A percentile compares a stretch with the other conserved stretches of the same genome.
These are phyloP conservation scores for Candida adriatica DNA, from an alignment of 805 yeast species.

Conservation along the genomic window DNA sequence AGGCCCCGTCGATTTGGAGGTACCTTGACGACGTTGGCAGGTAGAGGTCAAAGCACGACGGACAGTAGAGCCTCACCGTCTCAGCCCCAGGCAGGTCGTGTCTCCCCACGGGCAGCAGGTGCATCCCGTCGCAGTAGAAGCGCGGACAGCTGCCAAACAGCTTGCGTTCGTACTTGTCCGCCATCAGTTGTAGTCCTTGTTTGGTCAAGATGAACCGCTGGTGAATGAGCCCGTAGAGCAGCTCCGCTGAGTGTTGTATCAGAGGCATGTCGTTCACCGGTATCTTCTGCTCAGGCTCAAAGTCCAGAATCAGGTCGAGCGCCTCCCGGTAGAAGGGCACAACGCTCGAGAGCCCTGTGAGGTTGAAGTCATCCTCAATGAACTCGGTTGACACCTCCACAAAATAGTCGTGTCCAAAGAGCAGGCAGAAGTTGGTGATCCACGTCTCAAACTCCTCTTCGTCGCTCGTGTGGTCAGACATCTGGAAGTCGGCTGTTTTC, in stretches of 20 bases:
- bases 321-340: constrained; percentile 93
- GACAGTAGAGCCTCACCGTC: constrained; percentile 89
- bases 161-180: constrained; percentile 84
- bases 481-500: constrained; percentile 1
- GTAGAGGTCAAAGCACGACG: constrained; percentile 88
- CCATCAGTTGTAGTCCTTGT: constrained; percentile 85
- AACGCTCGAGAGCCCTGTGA: constrained; percentile 78
- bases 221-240: constrained; percentile 89
- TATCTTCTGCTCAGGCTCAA: constrained; percentile 48
- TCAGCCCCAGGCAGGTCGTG: constrained; percentile 88
- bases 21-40: constrained; percentile 83
- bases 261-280: constrained; percentile 65
- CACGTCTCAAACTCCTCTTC: constrained; percentile 51
- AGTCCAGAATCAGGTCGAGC: constrained; percentile 80
- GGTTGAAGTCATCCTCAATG: constrained; percentile 93
- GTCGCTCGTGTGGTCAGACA: constrained; percentile 27
- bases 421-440: constrained; percentile 47
- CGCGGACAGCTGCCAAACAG: constrained; percentile 93
- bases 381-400: constrained; percentile 89
- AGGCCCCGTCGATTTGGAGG: constrained; percentile 90
- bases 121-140: constrained; percentile 83
- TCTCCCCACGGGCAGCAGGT: constrained; percentile 84
- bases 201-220: constrained; percentile 86
- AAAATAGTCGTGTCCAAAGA: constrained; percentile 71
- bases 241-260: constrained; percentile 85